These are phyloP conservation scores for Cyphellophora attinorum DNA, from an alignment of 2,329 filamentous ascomycete species.

Conservation along the genomic window DNA sequence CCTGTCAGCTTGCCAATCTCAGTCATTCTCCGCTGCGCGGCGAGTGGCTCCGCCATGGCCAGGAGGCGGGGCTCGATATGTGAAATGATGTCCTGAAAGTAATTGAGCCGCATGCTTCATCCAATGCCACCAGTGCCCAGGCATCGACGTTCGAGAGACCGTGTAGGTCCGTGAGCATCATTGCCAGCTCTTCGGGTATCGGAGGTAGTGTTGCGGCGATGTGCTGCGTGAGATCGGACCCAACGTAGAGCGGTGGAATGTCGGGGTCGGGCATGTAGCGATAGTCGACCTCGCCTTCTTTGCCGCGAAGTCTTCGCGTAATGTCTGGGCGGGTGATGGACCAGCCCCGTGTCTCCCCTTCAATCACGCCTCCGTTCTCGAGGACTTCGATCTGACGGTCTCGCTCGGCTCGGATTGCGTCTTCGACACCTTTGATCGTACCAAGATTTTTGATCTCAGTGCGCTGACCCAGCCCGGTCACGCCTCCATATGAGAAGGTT, in stretches of 20 bases:
- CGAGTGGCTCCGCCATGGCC: too few relatives aligned
- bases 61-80: too few relatives aligned
- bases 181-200: slow-evolving; percentile 61
- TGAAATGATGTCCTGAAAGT: slow-evolving; percentile 53
- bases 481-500: slow-evolving; percentile 44
- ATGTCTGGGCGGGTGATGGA: slow-evolving; percentile 66
- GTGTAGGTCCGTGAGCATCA: slow-evolving; percentile 52
- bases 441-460: slow-evolving; percentile 97
- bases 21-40: slow-evolving; percentile 20
- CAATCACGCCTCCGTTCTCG: slow-evolving; percentile 62
- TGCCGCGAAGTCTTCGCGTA: slow-evolving; percentile 73
- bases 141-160: slow-evolving; percentile 74
- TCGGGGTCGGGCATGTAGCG: slow-evolving; percentile 98
- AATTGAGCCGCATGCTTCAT: slow-evolving; percentile 70
- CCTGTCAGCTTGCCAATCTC: slow-evolving; percentile 40
- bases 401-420: slow-evolving; percentile 84
- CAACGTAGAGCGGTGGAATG: slow-evolving; percentile 68
- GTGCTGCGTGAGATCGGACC: slow-evolving; percentile 55
- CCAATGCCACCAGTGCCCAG: slow-evolving; percentile 64
- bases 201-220: slow-evolving; percentile 56
- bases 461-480: slow-evolving; percentile 64
- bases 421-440: slow-evolving; percentile 89
- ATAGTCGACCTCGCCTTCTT: slow-evolving; percentile 96
- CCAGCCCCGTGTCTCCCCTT: slow-evolving; percentile 90
- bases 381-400: slow-evolving; percentile 78